Conservation (phyloP, 371 early-diverging fungal genomes). For the Syncephalastrum contaminatum region DNA sequence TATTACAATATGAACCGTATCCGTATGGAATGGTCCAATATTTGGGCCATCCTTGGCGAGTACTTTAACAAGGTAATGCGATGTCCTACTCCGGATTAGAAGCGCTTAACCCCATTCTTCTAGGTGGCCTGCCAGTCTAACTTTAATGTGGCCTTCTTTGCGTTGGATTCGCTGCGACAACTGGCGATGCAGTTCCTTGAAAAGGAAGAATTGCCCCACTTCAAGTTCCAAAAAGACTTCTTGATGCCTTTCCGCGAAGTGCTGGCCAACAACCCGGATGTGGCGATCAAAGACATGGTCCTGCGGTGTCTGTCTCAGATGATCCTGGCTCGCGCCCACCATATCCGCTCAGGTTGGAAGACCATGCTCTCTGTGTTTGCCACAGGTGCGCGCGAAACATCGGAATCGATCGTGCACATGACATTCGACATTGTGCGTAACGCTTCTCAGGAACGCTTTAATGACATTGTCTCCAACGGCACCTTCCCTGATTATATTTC, state of each 20-base stretch:
- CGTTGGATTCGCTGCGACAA: constrained; percentile 90
- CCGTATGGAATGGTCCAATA: constrained; percentile 93
- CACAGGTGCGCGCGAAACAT: constrained; percentile 73
- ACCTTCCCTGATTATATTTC: constrained; percentile 78
- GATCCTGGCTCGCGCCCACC: constrained; percentile 73
- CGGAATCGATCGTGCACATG: constrained; percentile 63
- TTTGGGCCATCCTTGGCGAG: constrained; percentile 91
- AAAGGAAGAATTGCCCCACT: constrained; percentile 90
- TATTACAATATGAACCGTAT: constrained; percentile 98
- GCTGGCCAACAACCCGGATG: constrained; percentile 71
- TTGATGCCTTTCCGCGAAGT: constrained; percentile 89
- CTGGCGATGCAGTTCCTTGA: constrained; percentile 94
- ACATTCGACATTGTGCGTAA: constrained; percentile 70
- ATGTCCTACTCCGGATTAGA: neutral
- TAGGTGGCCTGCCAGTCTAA: constrained; percentile 86
- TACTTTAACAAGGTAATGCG: constrained; percentile 74
- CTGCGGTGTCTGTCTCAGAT: constrained; percentile 88
- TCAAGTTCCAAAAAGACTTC: constrained; percentile 96
- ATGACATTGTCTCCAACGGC: constrained; percentile 65
- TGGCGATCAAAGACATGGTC: constrained; percentile 91
- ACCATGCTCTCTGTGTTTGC: constrained; percentile 83
- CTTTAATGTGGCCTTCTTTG: constrained; percentile 86
- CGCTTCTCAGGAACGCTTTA: constrained; percentile 64
- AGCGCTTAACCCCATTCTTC: neutral
- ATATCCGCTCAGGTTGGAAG: constrained; percentile 91